Percentiles rank a stretch among this genome's conserved stretches.
These are phyloP conservation scores for Phialemonium atrogriseum DNA, from an alignment of 2,329 filamentous ascomycete genomes.

Conservation along the genomic window DNA sequence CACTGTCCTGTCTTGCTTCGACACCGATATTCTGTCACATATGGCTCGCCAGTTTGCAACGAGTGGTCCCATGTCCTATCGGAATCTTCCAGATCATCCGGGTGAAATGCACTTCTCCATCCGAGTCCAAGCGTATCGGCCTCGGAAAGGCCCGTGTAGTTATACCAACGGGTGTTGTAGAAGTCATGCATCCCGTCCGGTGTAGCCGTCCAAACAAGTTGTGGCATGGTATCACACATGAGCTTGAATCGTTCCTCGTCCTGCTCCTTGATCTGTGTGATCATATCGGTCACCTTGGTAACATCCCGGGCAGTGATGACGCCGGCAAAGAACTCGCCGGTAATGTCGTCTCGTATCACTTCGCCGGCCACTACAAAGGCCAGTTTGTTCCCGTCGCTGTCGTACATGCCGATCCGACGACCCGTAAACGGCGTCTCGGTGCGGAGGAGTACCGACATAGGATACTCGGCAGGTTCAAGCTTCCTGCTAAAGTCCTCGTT, in stretches of 20 bases:
- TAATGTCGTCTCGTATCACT: slow-evolving; percentile 55
- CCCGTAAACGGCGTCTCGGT: slow-evolving; percentile 52
- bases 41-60: slow-evolving; percentile 59
- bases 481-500: slow-evolving; percentile 56
- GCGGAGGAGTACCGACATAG: slow-evolving; percentile 55
- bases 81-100: slow-evolving; percentile 56
- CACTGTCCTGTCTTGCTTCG: slow-evolving; percentile 58
- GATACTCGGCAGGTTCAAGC: slow-evolving; percentile 53
- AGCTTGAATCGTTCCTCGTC: slow-evolving; percentile 68
- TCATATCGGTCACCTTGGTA: slow-evolving; percentile 60
- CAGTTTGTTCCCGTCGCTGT: slow-evolving; percentile 40
- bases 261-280: slow-evolving; percentile 59
- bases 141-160: slow-evolving; percentile 61
- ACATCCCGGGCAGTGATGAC: slow-evolving; percentile 66
- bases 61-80: slow-evolving; percentile 51
- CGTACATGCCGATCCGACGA: slow-evolving; percentile 55
- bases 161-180: slow-evolving; percentile 70
- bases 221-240: slow-evolving; percentile 67
- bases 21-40: slow-evolving; percentile 64
- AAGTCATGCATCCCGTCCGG: slow-evolving; percentile 62
- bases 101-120: slow-evolving; percentile 60
- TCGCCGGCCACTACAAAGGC: slow-evolving; percentile 62
- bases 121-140: slow-evolving; percentile 54
- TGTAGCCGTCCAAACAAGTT: slow-evolving; percentile 66
- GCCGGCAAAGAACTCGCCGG: slow-evolving; percentile 65